Evolutionary conservation across 345 rosid genomes (phyloP).

Genomic region (Physaria fendleri): DNA sequence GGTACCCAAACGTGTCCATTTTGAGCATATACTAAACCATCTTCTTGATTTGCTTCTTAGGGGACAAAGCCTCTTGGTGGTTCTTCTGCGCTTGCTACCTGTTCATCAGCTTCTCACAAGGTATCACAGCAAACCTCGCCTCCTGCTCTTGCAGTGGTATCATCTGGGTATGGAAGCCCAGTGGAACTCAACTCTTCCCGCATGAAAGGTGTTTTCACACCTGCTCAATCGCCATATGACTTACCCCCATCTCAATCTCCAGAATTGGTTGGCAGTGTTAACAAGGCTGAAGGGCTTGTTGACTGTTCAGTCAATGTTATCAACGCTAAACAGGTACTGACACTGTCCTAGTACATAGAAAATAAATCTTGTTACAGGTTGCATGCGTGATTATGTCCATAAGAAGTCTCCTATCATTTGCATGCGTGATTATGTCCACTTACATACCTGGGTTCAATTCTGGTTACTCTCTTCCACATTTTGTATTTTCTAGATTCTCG

Average conservation of each 20-base stretch:
- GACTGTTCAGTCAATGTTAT: constrained; percentile 42
- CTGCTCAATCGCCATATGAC: constrained; percentile 61
- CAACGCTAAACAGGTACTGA: constrained; percentile 68
- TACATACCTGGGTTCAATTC: neutral
- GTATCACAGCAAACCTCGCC: constrained; percentile 56
- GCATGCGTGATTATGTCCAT: constrained; percentile 7
- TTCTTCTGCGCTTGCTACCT: constrained; percentile 39
- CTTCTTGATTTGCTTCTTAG: constrained; percentile 32
- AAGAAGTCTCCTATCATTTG: neutral
- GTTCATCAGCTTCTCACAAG: constrained; percentile 58
- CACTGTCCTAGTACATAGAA: neutral
- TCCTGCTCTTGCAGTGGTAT: constrained; percentile 51
- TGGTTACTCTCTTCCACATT: constrained; percentile 14
- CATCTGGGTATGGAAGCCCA: constrained; percentile 53
- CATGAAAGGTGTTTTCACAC: constrained; percentile 73
- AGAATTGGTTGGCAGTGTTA: constrained; percentile 50
- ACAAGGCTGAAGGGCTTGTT: constrained; percentile 42
- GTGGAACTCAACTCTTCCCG: constrained; percentile 62
- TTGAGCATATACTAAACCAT: neutral
- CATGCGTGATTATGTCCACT: constrained; percentile 14
- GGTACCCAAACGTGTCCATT: neutral
- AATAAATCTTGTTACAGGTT: neutral
- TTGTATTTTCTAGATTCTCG: constrained; percentile 40
- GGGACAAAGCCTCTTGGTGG: constrained; percentile 69
- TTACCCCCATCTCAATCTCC: constrained; percentile 46